Evolutionary conservation across 805 yeast species (phyloP).

Genomic region (Wickerhamomyces mucosus): DNA sequence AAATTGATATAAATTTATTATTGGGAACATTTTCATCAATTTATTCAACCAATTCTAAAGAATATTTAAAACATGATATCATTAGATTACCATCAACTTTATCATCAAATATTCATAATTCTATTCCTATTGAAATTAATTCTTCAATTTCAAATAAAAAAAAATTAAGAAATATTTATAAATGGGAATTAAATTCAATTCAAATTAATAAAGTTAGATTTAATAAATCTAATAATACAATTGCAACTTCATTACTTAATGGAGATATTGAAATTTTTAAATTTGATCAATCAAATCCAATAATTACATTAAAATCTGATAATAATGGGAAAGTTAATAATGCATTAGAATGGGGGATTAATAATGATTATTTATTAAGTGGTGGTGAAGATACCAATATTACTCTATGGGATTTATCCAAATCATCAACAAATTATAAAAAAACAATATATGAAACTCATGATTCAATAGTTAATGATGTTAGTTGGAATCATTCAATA

Average conservation of each 20-base stretch:
- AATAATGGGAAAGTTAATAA: slow-evolving; percentile 57
- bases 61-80: slow-evolving; percentile 34
- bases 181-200: slow-evolving; percentile 47
- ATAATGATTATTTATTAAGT: slow-evolving; percentile 40
- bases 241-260: slow-evolving; percentile 19
- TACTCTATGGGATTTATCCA: slow-evolving; percentile 57
- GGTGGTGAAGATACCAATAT: slow-evolving; percentile 61
- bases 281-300: slow-evolving; percentile 13
- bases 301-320: slow-evolving; percentile 28
- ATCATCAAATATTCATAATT: slow-evolving; percentile 22
- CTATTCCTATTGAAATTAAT: slow-evolving; percentile 21
- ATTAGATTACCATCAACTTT: slow-evolving; percentile 34
- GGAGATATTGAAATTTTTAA: slow-evolving; percentile 42
- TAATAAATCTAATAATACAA: slow-evolving; percentile 19
- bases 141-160: slow-evolving; percentile 23
- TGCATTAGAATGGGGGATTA: slow-evolving; percentile 59
- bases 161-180: slow-evolving; percentile 27
- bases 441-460: slow-evolving; percentile 34
- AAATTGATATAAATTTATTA: slow-evolving; percentile 29
- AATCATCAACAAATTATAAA: slow-evolving; percentile 31
- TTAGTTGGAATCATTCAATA: slow-evolving; percentile 43
- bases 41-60: slow-evolving; percentile 29
- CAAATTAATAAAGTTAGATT: slow-evolving; percentile 57
- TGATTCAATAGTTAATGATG: slow-evolving; percentile 53
- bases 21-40: slow-evolving; percentile 48